phyloP scores from a whole-genome alignment of 148 eudicot genomes.

The Nyssa sinensis region DNA sequence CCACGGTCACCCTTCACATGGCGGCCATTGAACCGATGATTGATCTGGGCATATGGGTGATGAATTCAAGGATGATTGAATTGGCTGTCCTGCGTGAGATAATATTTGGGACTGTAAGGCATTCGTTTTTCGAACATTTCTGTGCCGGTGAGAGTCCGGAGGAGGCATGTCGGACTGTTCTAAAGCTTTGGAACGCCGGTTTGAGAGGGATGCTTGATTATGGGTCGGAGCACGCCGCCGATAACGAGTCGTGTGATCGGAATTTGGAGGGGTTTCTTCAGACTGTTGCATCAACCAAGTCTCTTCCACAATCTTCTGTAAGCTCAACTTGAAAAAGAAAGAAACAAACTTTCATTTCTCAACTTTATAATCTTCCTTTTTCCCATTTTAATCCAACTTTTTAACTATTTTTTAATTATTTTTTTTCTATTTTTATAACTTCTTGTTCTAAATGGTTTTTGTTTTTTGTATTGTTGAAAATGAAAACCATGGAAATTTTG shows the following conservation, averaged over 20 bases:
- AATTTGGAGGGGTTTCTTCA: constrained; percentile 40
- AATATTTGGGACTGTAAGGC: constrained; percentile 33
- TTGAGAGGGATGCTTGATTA: constrained; percentile 61
- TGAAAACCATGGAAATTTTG: too few species aligned
- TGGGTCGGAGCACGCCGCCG: constrained; percentile 66
- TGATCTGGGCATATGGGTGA: constrained; percentile 66
- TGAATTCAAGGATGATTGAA: constrained; percentile 56
- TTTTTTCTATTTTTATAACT: too few species aligned
- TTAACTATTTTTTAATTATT: background rate
- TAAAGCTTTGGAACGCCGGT: constrained; percentile 43
- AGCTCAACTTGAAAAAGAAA: constrained; percentile 11
- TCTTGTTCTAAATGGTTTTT: too few species aligned
- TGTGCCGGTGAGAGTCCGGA: constrained; percentile 57
- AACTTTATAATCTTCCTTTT: background rate
- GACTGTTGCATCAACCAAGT: constrained; percentile 46
- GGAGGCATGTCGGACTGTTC: constrained; percentile 45
- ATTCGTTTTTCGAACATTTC: constrained; percentile 73
- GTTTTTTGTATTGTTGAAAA: too few species aligned
- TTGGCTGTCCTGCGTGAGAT: constrained; percentile 29
- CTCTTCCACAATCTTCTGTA: constrained; percentile 55
- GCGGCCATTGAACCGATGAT: constrained; percentile 53
- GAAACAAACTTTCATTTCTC: too few species aligned
- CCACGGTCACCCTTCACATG: constrained; percentile 42
- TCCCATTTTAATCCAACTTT: too few species aligned
- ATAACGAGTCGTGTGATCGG: constrained; percentile 56